Base-by-base conservation (phyloP, 495 filamentous ascomycete genomes). In the Penicillium salamii region DNA sequence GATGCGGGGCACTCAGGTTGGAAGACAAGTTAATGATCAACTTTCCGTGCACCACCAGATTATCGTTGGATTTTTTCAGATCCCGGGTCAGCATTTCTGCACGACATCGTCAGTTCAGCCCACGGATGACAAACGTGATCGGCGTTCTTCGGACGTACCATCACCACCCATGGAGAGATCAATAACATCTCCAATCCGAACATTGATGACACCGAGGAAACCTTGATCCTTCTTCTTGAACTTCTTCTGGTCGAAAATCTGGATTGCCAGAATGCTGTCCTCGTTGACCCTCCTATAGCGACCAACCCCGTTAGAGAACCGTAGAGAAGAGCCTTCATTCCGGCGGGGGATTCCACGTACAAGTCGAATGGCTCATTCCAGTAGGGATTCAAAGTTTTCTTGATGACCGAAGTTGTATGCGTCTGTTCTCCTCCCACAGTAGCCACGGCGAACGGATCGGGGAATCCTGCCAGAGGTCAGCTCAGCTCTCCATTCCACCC, bases 221-320 rank as follows among this genome's bases (percentile, higher is more conserved):
- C 93, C 93, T 66, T 98, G 93, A 60, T 97, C 93, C 88, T 97
- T 98, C 80, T 98, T 98, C 76, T 98, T 98, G 77, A 97, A 98
- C 69, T 98, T 98, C 77, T 97, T 97, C 68, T 98, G 93, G 66
- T 98, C 93, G 61, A 98, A 98, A 38, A 98, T 96, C 66, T 98
- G 93, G 34, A 98, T 90, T 15, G 92, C 91, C 17, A 98, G 81
- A 57, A 97, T 97, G 63, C 90, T 96, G 57, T 96, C 91, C 61
- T 97, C 93, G 40, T 83, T 89, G 47, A 87, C 92, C 68, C 78
- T 78, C 73, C 91, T 97, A 65, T 28, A 53, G n/a, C 39, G 37
- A 44, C 8, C 4, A 20, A 5, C 20, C 7, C 36, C 36, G 35
- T 49, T 49, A 39, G 46, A 34, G 21, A 21, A 17, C 9, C 8